phyloP scores from a whole-genome alignment of 345 rosid genomes.

The Murraya paniculata region DNA sequence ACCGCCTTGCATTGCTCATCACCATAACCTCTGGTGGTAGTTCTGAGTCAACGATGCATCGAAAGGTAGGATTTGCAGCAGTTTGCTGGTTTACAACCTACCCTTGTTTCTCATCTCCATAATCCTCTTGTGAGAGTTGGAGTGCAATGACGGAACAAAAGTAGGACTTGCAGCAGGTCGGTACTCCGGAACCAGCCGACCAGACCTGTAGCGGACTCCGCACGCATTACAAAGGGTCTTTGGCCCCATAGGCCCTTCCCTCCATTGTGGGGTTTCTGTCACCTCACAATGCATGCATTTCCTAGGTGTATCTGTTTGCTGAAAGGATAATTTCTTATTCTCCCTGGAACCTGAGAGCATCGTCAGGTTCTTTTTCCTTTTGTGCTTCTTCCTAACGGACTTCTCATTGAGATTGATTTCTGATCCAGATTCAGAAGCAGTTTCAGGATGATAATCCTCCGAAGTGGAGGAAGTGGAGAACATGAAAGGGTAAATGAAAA shows the following conservation, averaged over 20 bases:
- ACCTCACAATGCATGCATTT: conserved; percentile 79
- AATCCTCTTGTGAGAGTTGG: conserved; percentile 79
- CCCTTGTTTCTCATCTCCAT: conserved; percentile 69
- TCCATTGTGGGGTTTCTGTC: conserved; percentile 88
- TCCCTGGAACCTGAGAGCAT: conserved; percentile 27
- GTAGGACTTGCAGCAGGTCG: conserved; percentile 92
- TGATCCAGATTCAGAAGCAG: conserved; percentile 36
- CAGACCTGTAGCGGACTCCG: conserved; percentile 86
- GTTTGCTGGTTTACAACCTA: conserved; percentile 14
- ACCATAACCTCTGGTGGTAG: conserved; percentile 61
- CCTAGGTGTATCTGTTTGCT: conserved; percentile 26
- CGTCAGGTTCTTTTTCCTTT: conserved; percentile 34
- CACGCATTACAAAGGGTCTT: conserved; percentile 95
- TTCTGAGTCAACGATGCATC: conserved; percentile 57
- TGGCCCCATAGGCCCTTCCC: conserved; percentile 92
- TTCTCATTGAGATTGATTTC: conserved; percentile 32
- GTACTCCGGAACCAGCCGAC: conserved; percentile 84
- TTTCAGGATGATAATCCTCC: conserved; percentile 11
- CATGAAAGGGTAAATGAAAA: conserved; percentile 19
- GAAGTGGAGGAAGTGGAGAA: conserved; percentile 16
- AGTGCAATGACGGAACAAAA: conserved; percentile 60
- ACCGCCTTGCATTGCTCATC: conserved; percentile 27
- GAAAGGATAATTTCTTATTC: conserved; percentile 21
- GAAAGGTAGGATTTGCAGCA: conserved; percentile 67
- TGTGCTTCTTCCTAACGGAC: conserved; percentile 38